A percentile compares a stretch with the other conserved stretches of the same genome.
Evolutionary conservation across 1,284 basidiomycete genomes (phyloP).

Genomic region (Rhodotorula glutinis): DNA sequence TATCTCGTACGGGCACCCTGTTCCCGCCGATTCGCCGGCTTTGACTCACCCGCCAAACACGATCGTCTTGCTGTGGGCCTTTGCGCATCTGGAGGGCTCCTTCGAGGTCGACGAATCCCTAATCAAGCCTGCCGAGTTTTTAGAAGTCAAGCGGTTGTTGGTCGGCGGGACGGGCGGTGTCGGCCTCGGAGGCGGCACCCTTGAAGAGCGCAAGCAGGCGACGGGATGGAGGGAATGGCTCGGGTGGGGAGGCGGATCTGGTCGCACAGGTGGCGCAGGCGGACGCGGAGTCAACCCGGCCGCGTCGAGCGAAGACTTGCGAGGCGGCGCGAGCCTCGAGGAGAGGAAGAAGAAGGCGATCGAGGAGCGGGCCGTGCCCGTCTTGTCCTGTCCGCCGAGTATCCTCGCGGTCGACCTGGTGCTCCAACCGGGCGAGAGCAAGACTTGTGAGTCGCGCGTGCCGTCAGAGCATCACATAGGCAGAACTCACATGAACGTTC

Average conservation of each 20-base stretch:
- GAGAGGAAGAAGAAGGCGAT: constrained; percentile 54
- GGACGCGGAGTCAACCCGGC: constrained; percentile 52
- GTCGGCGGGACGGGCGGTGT: constrained; percentile 41
- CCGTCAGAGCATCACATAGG: no score
- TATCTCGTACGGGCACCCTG: constrained; percentile 4
- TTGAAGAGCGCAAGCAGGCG: constrained; percentile 55
- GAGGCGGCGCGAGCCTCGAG: constrained; percentile 51
- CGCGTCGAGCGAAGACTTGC: constrained; percentile 56
- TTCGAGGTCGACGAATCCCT: constrained; percentile 55
- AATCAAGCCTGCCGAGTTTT: constrained; percentile 50
- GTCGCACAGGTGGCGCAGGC: constrained; percentile 46
- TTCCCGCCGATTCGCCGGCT: background rate
- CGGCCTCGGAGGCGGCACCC: constrained; percentile 43
- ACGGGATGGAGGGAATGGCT: constrained; percentile 50
- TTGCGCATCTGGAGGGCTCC: constrained; percentile 73
- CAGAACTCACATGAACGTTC: background rate
- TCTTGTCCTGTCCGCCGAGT: constrained; percentile 73
- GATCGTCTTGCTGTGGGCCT: constrained; percentile 78
- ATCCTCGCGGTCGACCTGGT: constrained; percentile 79
- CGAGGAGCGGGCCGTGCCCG: constrained; percentile 67
- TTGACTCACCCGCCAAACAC: constrained; percentile 48
- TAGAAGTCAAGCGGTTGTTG: constrained; percentile 47
- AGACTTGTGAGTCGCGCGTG: constrained; percentile 61
- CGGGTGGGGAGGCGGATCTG: constrained; percentile 53
- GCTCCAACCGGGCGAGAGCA: constrained; percentile 72